These are phyloP conservation scores for Baorangia bicolor DNA, from an alignment of 768 basidiomycete species.

Conservation along the genomic window DNA sequence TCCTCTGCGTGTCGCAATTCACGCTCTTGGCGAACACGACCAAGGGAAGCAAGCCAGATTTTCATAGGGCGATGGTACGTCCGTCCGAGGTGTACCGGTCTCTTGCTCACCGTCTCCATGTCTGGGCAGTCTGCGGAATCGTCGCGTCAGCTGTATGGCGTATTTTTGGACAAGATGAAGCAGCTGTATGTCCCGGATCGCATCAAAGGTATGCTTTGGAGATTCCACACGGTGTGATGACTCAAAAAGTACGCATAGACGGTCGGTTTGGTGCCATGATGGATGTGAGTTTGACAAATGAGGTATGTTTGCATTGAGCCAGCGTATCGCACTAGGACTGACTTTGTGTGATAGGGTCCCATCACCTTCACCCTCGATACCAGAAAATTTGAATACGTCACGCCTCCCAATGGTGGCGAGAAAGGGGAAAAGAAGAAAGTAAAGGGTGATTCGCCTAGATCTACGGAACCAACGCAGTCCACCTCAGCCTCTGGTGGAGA, in stretches of 20 bases:
- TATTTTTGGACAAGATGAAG: slow-evolving; percentile 68
- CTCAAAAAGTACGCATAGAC: slow-evolving; percentile 45
- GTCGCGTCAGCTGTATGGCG: slow-evolving; percentile 67
- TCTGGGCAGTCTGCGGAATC: slow-evolving; percentile 57
- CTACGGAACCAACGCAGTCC: slow-evolving; percentile 5
- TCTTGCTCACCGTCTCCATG: background rate
- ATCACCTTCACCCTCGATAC: slow-evolving; percentile 85
- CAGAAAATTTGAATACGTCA: slow-evolving; percentile 70
- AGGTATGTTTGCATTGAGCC: slow-evolving; percentile 47
- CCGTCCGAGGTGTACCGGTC: background rate
- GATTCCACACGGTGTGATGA: background rate
- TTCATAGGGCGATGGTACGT: slow-evolving; percentile 88
- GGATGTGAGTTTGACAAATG: slow-evolving; percentile 84
- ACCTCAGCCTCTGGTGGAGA: background rate
- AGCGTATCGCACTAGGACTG: background rate
- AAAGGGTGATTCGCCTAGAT: slow-evolving; percentile 1
- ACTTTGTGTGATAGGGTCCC: slow-evolving; percentile 55
- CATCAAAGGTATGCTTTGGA: slow-evolving; percentile 61
- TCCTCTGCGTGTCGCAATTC: slow-evolving; percentile 95
- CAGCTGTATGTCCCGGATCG: slow-evolving; percentile 68
- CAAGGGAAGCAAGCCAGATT: slow-evolving; percentile 91
- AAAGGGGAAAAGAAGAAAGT: slow-evolving; percentile 11
- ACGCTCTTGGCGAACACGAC: slow-evolving; percentile 83
- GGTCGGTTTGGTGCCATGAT: slow-evolving; percentile 98
- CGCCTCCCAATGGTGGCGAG: slow-evolving; percentile 15